Conservation (phyloP, 257 asterid species). For the Prunella vulgaris region DNA sequence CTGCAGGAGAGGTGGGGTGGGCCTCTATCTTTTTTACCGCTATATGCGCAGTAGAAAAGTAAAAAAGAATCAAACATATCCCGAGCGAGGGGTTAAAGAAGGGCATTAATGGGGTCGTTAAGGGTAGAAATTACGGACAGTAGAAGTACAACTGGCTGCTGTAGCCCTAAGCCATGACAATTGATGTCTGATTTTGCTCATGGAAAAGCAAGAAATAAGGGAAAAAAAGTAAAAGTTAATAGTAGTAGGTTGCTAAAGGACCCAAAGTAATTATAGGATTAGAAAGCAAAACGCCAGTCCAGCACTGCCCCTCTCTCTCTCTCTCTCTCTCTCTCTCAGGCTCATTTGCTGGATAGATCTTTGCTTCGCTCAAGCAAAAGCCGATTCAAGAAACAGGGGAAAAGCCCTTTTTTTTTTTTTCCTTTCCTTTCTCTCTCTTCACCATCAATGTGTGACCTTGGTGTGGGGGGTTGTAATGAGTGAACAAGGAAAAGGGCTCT, state of each 20-base stretch:
- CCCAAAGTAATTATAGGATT: conserved; percentile 50
- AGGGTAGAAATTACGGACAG: conserved; percentile 18
- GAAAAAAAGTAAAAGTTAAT: conserved; percentile 44
- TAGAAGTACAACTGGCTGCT: conserved; percentile 36
- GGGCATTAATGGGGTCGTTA: conserved; percentile 37
- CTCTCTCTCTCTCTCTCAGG: conserved; percentile 20
- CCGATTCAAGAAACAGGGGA: conserved; percentile 22
- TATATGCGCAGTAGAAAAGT: conserved; percentile 10
- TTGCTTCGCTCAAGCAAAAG: conserved; percentile 24
- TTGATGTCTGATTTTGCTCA: conserved; percentile 23
- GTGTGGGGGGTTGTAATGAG: conserved; percentile 65
- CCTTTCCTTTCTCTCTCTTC: conserved; percentile 28
- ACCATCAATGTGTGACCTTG: conserved; percentile 45
- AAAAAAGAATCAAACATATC: background rate
- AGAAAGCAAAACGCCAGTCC: conserved; percentile 39
- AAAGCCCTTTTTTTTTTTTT: background rate
- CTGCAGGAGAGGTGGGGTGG: background rate
- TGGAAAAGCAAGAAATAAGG: conserved; percentile 55
- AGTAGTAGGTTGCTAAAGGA: conserved; percentile 34
- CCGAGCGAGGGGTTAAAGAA: conserved; percentile 7
- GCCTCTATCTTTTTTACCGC: background rate
- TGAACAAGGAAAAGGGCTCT: conserved; percentile 48
- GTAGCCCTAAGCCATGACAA: conserved; percentile 31
- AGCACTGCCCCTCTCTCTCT: conserved; percentile 36
- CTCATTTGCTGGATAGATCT: conserved; percentile 30